Percentiles rank a stretch among this genome's conserved stretches.
These are phyloP conservation scores for Dentipellis sp. DNA, from an alignment of 768 basidiomycete species.

Conservation along the genomic window DNA sequence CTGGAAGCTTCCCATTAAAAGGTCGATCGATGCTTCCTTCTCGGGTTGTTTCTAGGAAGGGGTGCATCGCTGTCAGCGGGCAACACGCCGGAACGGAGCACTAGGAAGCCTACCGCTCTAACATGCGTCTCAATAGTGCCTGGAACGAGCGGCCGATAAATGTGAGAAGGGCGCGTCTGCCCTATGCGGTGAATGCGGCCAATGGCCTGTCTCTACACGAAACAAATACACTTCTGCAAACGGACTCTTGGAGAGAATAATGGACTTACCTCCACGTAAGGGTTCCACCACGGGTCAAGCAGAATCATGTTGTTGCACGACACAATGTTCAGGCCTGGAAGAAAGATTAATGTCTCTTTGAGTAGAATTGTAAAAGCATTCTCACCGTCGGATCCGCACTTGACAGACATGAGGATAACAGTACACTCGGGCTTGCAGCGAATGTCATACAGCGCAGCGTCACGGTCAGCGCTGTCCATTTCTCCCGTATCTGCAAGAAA, in stretches of 20 bases:
- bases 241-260: background rate
- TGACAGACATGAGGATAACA: slow-evolving; percentile 7
- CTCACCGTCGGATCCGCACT: slow-evolving; percentile 4
- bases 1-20: background rate
- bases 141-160: slow-evolving; percentile 7
- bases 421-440: background rate
- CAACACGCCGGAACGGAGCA: background rate
- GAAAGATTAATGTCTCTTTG: background rate
- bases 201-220: slow-evolving; percentile 16
- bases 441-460: background rate
- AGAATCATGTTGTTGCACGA: slow-evolving; percentile 11
- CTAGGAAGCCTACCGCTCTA: background rate
- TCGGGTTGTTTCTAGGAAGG: background rate
- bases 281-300: slow-evolving; percentile 14
- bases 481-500: slow-evolving; percentile 4
- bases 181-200: slow-evolving; percentile 26
- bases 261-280: slow-evolving; percentile 8
- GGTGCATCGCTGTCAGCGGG: background rate
- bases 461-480: background rate
- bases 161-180: slow-evolving; percentile 19
- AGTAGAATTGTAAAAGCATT: background rate
- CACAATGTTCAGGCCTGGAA: slow-evolving; percentile 9
- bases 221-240: background rate
- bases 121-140: slow-evolving; percentile 8
- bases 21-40: background rate